Conservation (phyloP, 2,329 filamentous ascomycete genomes). For the Aspergillus bombycis region DNA sequence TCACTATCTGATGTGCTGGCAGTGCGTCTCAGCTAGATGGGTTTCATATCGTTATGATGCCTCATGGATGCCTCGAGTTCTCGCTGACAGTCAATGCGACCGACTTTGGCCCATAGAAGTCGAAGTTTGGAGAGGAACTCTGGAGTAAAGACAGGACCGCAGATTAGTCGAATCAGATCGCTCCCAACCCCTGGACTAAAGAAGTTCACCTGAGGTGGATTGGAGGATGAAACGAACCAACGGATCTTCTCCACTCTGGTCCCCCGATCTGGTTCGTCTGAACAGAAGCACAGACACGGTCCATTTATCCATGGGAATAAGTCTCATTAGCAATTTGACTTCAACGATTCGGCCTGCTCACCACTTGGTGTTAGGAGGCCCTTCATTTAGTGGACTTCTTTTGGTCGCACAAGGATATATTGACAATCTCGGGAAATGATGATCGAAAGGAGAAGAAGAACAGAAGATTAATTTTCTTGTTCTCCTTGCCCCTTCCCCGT, state of each 20-base stretch:
- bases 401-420: not conserved
- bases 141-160: not conserved
- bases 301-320: not conserved
- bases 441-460: not conserved
- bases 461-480: not conserved
- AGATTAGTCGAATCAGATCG: not conserved
- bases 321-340: not conserved
- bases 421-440: not conserved
- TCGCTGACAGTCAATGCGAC: not conserved
- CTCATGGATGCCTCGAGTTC: not conserved
- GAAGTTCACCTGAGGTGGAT: not conserved
- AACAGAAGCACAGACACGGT: conserved; percentile 7
- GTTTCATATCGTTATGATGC: not conserved
- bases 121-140: not conserved
- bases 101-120: not conserved
- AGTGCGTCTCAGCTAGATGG: not conserved
- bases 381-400: not conserved
- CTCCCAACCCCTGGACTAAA: conserved; percentile 2
- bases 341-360: not conserved
- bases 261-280: conserved; percentile 14
- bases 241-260: conserved; percentile 11
- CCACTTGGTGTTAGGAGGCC: not conserved
- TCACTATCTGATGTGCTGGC: not conserved
- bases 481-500: not conserved
- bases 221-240: conserved; percentile 11